phyloP scores from a whole-genome alignment of 495 filamentous ascomycete genomes.

The Aspergillus carlsbadensis region DNA sequence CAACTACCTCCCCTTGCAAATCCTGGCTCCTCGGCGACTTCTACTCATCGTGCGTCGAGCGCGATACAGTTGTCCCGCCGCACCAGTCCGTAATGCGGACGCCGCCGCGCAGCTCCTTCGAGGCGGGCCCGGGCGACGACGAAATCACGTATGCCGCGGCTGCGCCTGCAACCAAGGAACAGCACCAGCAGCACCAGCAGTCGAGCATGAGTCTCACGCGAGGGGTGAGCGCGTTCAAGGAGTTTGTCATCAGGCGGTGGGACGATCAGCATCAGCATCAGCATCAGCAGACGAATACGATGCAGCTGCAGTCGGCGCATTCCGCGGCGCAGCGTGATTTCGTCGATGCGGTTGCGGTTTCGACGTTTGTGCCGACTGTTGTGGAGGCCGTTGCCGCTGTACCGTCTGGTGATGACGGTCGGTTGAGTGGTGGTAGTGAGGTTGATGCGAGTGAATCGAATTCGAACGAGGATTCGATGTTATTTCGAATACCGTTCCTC shows the following conservation, averaged over 20 bases:
- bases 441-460: neutral
- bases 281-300: too few relatives aligned
- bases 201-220: conserved; percentile 33
- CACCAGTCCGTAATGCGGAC: conserved; percentile 11
- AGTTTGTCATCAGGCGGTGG: conserved; percentile 32
- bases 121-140: conserved; percentile 25
- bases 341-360: conserved; percentile 9
- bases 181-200: too few relatives aligned
- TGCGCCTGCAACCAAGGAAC: conserved; percentile 22
- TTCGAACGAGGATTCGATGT: too few relatives aligned
- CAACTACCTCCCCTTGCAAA: conserved; percentile 14
- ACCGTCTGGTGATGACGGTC: conserved; percentile 12
- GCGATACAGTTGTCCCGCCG: conserved; percentile 10
- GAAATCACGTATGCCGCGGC: conserved; percentile 11
- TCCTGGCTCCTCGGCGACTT: conserved; percentile 18
- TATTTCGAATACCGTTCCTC: conserved; percentile 6
- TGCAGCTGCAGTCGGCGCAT: too few relatives aligned
- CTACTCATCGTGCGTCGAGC: conserved; percentile 10
- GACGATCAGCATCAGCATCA: conserved; percentile 35
- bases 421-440: neutral
- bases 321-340: conserved; percentile 17
- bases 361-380: conserved; percentile 14
- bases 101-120: conserved; percentile 17
- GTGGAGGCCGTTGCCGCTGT: conserved; percentile 17
- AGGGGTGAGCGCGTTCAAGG: conserved; percentile 35